Conservation (phyloP, 805 yeast species). For the Starmerella ratchasimensis region DNA sequence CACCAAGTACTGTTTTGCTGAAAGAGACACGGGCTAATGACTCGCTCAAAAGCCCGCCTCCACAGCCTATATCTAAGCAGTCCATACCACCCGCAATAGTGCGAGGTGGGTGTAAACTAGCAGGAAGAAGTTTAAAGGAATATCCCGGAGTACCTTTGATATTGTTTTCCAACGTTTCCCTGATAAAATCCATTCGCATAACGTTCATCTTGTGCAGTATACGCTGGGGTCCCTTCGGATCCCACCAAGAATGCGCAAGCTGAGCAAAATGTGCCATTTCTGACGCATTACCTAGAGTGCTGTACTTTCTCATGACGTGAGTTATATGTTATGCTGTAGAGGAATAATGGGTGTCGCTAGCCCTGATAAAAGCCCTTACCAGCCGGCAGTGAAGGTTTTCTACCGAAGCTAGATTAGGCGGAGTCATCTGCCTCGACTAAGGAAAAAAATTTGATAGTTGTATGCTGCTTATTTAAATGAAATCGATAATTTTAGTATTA, state of each 20-base stretch:
- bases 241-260: conserved; percentile 98
- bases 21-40: conserved; percentile 61
- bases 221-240: conserved; percentile 80
- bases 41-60: conserved; percentile 92
- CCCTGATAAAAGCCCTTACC: too few species aligned
- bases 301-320: neutral
- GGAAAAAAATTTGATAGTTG: too few species aligned
- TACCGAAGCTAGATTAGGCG: too few species aligned
- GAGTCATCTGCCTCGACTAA: too few species aligned
- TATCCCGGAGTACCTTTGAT: conserved; percentile 53
- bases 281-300: conserved; percentile 24
- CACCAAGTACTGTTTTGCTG: conserved; percentile 54
- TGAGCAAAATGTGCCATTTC: conserved; percentile 74
- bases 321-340: too few species aligned
- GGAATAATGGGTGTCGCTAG: too few species aligned
- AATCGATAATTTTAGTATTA: too few species aligned
- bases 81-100: conserved; percentile 37
- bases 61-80: conserved; percentile 89
- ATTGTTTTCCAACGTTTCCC: conserved; percentile 42
- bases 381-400: too few species aligned
- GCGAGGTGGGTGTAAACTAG: conserved; percentile 20
- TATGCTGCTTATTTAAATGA: too few species aligned
- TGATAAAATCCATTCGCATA: conserved; percentile 75
- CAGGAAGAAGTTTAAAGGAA: conserved; percentile 52
- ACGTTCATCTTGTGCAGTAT: conserved; percentile 90